A percentile compares a stretch with the other conserved stretches of the same genome.
phyloP scores from a whole-genome alignment of 768 basidiomycete species.

The Hygrocybe punicea region DNA sequence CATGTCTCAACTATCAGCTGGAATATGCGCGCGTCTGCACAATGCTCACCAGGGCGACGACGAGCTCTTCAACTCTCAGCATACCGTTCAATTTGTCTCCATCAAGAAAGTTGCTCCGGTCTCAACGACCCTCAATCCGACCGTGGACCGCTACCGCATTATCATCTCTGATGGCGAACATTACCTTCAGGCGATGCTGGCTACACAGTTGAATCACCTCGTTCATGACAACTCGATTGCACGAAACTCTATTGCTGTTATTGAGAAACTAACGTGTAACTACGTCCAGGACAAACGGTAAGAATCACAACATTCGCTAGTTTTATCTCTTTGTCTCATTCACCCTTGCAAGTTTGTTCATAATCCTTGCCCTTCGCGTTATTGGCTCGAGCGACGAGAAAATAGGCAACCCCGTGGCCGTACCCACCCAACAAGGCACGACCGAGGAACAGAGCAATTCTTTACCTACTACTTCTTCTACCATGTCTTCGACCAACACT shows the following conservation, averaged over 20 bases:
- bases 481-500: conserved; percentile 20
- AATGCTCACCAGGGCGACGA: conserved; percentile 43
- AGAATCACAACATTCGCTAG: conserved; percentile 22
- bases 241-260: conserved; percentile 64
- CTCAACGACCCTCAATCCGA: conserved; percentile 18
- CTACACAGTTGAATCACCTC: conserved; percentile 80
- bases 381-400: conserved; percentile 57
- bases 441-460: conserved; percentile 24
- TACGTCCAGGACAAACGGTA: conserved; percentile 81
- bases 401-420: conserved; percentile 58
- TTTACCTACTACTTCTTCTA: conserved; percentile 22
- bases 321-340: conserved; percentile 5
- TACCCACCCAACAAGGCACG: conserved; percentile 23
- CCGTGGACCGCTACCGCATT: conserved; percentile 64
- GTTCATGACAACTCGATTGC: conserved; percentile 60
- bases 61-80: conserved; percentile 41
- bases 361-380: conserved; percentile 66
- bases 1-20: conserved; percentile 51
- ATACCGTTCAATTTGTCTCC: conserved; percentile 75
- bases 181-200: conserved; percentile 92
- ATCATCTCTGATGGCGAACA: conserved; percentile 87
- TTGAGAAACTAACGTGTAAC: conserved; percentile 80
- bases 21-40: conserved; percentile 52
- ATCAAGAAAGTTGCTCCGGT: conserved; percentile 67
- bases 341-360: conserved; percentile 61